phyloP scores from a whole-genome alignment of 306 rosid species.

The Erythrophleum fordii region DNA sequence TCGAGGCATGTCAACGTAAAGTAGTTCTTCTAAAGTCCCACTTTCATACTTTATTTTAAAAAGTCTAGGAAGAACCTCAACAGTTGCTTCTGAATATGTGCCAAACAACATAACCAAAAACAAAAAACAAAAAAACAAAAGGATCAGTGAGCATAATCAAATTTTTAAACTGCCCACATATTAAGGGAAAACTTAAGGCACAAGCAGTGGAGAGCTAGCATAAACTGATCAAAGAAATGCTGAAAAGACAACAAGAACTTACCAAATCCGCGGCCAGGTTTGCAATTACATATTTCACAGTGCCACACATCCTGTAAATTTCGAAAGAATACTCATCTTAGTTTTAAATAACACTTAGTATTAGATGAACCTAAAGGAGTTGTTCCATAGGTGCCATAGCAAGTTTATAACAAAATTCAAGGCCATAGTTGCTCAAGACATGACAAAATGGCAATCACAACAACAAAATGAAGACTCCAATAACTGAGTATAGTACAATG shows the following conservation, averaged over 20 bases:
- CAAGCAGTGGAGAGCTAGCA: constrained; percentile 26
- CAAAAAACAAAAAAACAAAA: constrained; percentile 35
- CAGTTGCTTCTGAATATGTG: constrained; percentile 83
- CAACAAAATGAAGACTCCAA: constrained; percentile 31
- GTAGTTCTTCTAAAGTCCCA: constrained; percentile 98
- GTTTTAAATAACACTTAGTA: constrained; percentile 31
- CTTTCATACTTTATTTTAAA: constrained; percentile 96
- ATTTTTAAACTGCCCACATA: constrained; percentile 15
- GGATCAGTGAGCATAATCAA: constrained; percentile 21
- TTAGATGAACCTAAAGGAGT: constrained; percentile 21
- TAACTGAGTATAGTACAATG: constrained; percentile 25
- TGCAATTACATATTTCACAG: constrained; percentile 95
- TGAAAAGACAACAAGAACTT: constrained; percentile 39
- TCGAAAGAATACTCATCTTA: constrained; percentile 22
- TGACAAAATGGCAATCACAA: constrained; percentile 3
- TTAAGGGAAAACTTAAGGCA: constrained; percentile 7
- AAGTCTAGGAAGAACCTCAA: constrained; percentile 96
- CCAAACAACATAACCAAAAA: constrained; percentile 25
- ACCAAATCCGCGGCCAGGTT: constrained; percentile 99
- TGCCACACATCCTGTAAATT: constrained; percentile 96
- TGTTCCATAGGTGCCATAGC: constrained; percentile 7
- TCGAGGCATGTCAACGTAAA: constrained; percentile 97
- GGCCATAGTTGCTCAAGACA: constrained; percentile 21
- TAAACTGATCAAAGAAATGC: constrained; percentile 3
- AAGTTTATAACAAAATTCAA: constrained; percentile 31